Base-by-base conservation (phyloP, 495 filamentous ascomycete genomes). In the Hypoxylon intermedium region DNA sequence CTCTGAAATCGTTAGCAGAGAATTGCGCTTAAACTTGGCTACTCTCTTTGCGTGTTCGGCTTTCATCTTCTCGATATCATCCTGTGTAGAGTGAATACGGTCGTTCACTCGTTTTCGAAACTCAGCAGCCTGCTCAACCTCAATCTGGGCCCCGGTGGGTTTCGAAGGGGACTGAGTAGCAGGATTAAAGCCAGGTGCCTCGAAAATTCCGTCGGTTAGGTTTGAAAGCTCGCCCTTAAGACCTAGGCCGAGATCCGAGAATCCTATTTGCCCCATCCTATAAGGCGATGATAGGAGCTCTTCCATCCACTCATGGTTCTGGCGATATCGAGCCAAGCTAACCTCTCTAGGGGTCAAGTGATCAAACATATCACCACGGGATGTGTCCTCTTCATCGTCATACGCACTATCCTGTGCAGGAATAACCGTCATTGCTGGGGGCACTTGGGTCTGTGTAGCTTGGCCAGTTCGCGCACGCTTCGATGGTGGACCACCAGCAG, bases 291-390 rank as follows among this genome's bases (percentile, higher is more conserved):
- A 88, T 40, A 97, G 81, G n/a, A 98, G 85, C 74, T 98, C 93
- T 67, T 97, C 94, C 89, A 98, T 96, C 94, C 93, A 97, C 72
- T 96, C 92, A 63, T 98, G 94, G 67, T 98, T 94, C 65, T 97
- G 94, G 59, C 85, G 87, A 69, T 95, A 98, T 41, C 94, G 81
- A 64, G 85, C 83, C 58, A 87, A 77, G 64, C 90, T 93, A 61
- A 98, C 86, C 55, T 98, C 94, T 5, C 92, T 86, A 13, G 93
- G 92, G 0, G 88, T 93, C 30, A 96, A 75, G 44, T 91, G 81
- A 65, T 98, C 94, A 67, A 98, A 87, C 65, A 89, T 80, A 67
- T 98, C 94, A 12, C 92, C 92, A 1, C 87, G 82, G 3, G 87
- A 86, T 2, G 88, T 87, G 63, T 95, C 92, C 71, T 98, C 94